phyloP scores from a whole-genome alignment of 257 asterid genomes.

The Striga asiatica region DNA sequence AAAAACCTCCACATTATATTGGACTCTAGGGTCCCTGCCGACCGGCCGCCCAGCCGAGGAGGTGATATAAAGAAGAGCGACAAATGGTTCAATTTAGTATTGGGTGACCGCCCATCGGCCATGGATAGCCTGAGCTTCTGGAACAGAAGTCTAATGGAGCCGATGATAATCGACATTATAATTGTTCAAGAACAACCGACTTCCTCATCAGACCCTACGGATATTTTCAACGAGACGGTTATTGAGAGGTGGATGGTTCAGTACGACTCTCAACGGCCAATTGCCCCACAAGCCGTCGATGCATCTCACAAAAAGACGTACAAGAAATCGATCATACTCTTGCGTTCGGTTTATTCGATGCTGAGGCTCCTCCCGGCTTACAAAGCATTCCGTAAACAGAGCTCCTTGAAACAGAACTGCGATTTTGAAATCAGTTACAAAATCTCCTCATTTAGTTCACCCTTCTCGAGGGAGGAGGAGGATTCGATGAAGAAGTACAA shows the following conservation, averaged over 20 bases:
- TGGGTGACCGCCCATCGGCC: conserved; percentile 86
- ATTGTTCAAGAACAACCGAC: conserved; percentile 52
- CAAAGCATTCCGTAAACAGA: conserved; percentile 72
- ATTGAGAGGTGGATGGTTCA: conserved; percentile 93
- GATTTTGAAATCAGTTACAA: conserved; percentile 83
- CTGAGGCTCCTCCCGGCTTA: conserved; percentile 88
- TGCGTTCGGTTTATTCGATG: conserved; percentile 69
- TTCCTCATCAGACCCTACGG: conserved; percentile 27
- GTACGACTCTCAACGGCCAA: conserved; percentile 46
- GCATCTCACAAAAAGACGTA: conserved; percentile 64
- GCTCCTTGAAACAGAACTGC: conserved; percentile 43
- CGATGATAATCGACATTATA: conserved; percentile 79
- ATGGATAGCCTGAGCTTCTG: conserved; percentile 86
- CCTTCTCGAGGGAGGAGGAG: conserved; percentile 75
- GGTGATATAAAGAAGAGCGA: conserved; percentile 69
- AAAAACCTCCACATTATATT: conserved; percentile 75
- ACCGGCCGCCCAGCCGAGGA: conserved; percentile 41
- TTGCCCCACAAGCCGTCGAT: conserved; percentile 54
- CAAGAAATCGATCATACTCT: conserved; percentile 66
- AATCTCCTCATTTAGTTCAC: conserved; percentile 60
- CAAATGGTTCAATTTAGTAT: conserved; percentile 75
- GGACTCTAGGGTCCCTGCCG: conserved; percentile 86
- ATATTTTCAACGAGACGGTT: conserved; percentile 47
- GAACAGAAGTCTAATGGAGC: conserved; percentile 85
- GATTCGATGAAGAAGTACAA: conserved; percentile 54